Evolutionary conservation across 306 rosid genomes (phyloP).

Genomic region (Cicer pinnatifidum): DNA sequence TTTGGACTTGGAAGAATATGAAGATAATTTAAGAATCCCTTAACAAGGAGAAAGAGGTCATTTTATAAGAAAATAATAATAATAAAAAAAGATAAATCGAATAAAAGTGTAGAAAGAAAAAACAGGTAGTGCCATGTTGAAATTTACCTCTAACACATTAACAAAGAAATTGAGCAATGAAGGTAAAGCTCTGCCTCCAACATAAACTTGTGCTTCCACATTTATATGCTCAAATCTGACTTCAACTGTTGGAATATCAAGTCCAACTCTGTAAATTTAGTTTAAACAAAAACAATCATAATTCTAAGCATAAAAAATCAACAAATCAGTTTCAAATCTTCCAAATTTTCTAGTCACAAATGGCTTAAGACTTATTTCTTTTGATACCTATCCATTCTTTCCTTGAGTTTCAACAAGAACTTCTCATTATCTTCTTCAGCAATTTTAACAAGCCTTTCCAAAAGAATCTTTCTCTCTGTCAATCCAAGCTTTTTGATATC

Average conservation of each 20-base stretch:
- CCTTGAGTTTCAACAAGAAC: slow-evolving; percentile 76
- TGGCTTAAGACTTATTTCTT: too few species aligned
- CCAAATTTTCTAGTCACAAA: not conserved
- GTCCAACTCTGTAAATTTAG: slow-evolving; percentile 51
- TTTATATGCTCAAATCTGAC: slow-evolving; percentile 72
- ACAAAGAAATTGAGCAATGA: slow-evolving; percentile 63
- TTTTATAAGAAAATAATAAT: not conserved
- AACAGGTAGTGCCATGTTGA: not conserved
- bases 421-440: slow-evolving; percentile 83
- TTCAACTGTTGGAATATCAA: slow-evolving; percentile 78
- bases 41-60: slow-evolving; percentile 19
- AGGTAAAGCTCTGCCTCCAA: slow-evolving; percentile 83
- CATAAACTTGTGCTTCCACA: slow-evolving; percentile 77
- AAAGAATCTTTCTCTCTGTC: slow-evolving; percentile 62
- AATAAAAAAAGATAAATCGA: not conserved
- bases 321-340: not conserved
- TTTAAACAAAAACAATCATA: not conserved
- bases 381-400: slow-evolving; percentile 78
- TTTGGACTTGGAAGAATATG: slow-evolving; percentile 57
- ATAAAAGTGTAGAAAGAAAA: not conserved
- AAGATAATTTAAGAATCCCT: slow-evolving; percentile 56
- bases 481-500: slow-evolving; percentile 66
- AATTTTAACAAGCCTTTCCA: slow-evolving; percentile 78
- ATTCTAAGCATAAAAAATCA: not conserved
- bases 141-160: slow-evolving; percentile 64